Evolutionary conservation across 805 yeast species (phyloP).

Genomic region (Starmerella potacharoeniae): DNA sequence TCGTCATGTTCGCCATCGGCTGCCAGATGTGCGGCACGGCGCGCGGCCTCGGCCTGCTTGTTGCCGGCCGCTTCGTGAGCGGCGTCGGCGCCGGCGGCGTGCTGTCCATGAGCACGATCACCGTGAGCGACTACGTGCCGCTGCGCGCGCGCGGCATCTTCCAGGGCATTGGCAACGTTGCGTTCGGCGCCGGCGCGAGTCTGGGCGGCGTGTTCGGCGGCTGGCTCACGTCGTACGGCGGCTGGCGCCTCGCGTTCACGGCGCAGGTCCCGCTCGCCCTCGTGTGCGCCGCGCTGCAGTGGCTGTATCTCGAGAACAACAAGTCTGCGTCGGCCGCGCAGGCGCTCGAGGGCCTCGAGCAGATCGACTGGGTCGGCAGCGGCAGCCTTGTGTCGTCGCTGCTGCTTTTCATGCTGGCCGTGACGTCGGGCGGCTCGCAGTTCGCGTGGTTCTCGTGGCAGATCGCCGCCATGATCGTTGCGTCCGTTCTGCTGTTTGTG

Average conservation of each 20-base stretch:
- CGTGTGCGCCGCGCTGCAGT: constrained; percentile 19
- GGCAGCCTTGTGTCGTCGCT: constrained; percentile 45
- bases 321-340: constrained; percentile 22
- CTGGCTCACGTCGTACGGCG: constrained; percentile 37
- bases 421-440: constrained; percentile 54
- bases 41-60: constrained; percentile 42
- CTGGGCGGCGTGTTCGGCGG: constrained; percentile 56
- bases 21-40: constrained; percentile 45
- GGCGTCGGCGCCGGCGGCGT: constrained; percentile 93
- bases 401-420: constrained; percentile 48
- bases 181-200: constrained; percentile 66
- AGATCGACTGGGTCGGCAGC: constrained; percentile 62
- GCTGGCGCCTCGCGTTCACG: constrained; percentile 49
- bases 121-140: constrained; percentile 66
- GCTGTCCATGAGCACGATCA: constrained; percentile 59
- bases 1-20: constrained; percentile 36
- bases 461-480: constrained; percentile 30
- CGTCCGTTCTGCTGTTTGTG: constrained; percentile 29
- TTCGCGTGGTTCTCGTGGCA: constrained; percentile 36
- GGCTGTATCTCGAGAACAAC: constrained; percentile 14
- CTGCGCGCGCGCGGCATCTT: constrained; percentile 65
- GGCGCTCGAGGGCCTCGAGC: constrained; percentile 34
- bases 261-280: constrained; percentile 34
- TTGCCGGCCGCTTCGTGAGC: constrained; percentile 65
- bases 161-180: constrained; percentile 72